Evolutionary conservation across 495 filamentous ascomycete genomes (phyloP).

Genomic region (Penicillium malachiteum): DNA sequence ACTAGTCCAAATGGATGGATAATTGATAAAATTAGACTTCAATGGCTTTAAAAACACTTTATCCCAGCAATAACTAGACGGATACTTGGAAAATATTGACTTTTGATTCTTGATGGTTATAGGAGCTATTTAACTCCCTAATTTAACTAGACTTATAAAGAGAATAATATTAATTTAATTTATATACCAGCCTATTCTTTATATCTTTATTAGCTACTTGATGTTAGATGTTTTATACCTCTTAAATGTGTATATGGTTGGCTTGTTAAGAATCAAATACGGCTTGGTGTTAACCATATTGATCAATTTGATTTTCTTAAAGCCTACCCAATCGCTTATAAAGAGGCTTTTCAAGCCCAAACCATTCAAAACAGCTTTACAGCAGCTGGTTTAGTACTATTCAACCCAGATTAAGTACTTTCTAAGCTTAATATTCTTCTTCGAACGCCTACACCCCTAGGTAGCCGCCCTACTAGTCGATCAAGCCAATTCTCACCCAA

Average conservation of each 20-base stretch:
- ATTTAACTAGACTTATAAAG: background rate
- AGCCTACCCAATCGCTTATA: too few relatives aligned
- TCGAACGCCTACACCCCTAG: too few relatives aligned
- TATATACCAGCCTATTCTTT: background rate
- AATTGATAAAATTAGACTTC: conserved; percentile 4
- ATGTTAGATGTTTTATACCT: background rate
- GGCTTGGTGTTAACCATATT: background rate
- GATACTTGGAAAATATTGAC: background rate
- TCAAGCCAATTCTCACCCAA: too few relatives aligned
- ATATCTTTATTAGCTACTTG: background rate
- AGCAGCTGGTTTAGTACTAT: too few relatives aligned
- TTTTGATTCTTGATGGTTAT: too few relatives aligned
- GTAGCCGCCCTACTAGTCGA: too few relatives aligned
- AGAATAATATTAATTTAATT: background rate
- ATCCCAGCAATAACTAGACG: background rate
- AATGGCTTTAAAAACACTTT: conserved; percentile 3
- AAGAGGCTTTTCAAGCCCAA: background rate
- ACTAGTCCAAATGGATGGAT: conserved; percentile 1
- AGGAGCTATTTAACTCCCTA: too few relatives aligned
- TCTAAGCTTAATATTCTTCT: too few relatives aligned
- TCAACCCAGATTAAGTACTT: too few relatives aligned
- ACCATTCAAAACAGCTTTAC: too few relatives aligned
- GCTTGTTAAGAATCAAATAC: background rate
- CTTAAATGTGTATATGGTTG: background rate
- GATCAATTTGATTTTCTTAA: background rate